Percentiles rank a stretch among this genome's conserved stretches.
Evolutionary conservation across 345 rosid species (phyloP).

Genomic region (Pistacia integerrima): DNA sequence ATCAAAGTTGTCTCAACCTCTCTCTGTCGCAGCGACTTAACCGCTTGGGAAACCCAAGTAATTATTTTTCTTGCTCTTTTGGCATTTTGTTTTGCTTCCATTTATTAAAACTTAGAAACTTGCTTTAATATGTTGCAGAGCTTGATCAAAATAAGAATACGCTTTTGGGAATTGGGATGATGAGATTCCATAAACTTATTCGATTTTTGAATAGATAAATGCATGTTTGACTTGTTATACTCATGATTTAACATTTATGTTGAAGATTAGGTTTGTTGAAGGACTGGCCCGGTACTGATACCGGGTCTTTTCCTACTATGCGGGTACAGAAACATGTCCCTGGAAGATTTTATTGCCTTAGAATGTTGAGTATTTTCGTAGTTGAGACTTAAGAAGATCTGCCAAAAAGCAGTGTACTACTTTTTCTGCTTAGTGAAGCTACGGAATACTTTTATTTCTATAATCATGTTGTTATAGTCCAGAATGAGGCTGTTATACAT

Average conservation of each 20-base stretch:
- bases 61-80: not conserved
- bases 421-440: too few species aligned
- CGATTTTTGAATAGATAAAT: not conserved
- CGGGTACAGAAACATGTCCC: too few species aligned
- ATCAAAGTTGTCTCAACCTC: constrained; percentile 83
- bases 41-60: constrained; percentile 89
- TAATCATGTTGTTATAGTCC: not conserved
- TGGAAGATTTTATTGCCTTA: not conserved
- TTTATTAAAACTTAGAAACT: not conserved
- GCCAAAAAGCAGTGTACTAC: too few species aligned
- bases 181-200: not conserved
- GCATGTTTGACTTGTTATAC: not conserved
- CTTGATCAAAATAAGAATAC: not conserved
- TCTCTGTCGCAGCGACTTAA: constrained; percentile 83
- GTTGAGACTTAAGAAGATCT: too few species aligned
- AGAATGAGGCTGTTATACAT: not conserved
- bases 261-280: too few species aligned
- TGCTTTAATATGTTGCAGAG: not conserved
- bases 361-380: not conserved
- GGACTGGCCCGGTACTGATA: not conserved
- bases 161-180: not conserved
- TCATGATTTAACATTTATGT: not conserved
- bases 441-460: not conserved
- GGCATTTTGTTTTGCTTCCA: not conserved
- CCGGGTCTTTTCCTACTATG: too few species aligned